phyloP scores from a whole-genome alignment of 2,329 filamentous ascomycete genomes.

The Fusarium sp. region DNA sequence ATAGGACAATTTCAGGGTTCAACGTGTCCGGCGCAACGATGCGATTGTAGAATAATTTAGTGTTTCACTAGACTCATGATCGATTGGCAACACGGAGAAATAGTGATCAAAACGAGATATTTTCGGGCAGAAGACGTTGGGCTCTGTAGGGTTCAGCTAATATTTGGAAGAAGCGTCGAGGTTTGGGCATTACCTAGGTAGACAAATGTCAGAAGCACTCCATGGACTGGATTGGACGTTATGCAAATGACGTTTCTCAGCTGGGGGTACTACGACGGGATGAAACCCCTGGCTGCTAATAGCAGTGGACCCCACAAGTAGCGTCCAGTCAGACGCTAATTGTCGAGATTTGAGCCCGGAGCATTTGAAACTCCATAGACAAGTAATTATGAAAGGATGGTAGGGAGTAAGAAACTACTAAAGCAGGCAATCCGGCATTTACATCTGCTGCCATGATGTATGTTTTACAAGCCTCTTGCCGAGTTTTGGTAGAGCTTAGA shows the following conservation, averaged over 20 bases:
- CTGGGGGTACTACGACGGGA: constrained; percentile 25
- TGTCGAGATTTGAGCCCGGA: not conserved
- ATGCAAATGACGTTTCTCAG: constrained; percentile 44
- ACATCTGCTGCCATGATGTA: not conserved
- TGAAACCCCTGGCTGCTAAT: constrained; percentile 27
- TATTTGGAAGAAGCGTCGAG: constrained; percentile 36
- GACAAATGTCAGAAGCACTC: constrained; percentile 34
- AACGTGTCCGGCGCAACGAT: constrained; percentile 26
- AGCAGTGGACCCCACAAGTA: constrained; percentile 22
- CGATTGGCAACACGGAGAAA: not conserved
- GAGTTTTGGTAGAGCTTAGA: not conserved
- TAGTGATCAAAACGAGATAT: not conserved
- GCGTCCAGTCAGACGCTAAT: constrained; percentile 2
- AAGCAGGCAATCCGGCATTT: not conserved
- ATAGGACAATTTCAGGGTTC: constrained; percentile 24
- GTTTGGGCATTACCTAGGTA: constrained; percentile 41
- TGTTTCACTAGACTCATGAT: constrained; percentile 26
- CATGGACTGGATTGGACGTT: constrained; percentile 22
- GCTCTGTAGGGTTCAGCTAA: constrained; percentile 20
- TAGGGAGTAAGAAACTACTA: not conserved
- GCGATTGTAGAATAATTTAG: constrained; percentile 30
- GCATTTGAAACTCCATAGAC: not conserved
- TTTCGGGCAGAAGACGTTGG: constrained; percentile 14
- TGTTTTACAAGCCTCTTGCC: not conserved
- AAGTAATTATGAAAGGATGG: not conserved